Evolutionary conservation across 1,139 yeast genomes (phyloP).

Genomic region (Saccharomycopsis phalli): DNA sequence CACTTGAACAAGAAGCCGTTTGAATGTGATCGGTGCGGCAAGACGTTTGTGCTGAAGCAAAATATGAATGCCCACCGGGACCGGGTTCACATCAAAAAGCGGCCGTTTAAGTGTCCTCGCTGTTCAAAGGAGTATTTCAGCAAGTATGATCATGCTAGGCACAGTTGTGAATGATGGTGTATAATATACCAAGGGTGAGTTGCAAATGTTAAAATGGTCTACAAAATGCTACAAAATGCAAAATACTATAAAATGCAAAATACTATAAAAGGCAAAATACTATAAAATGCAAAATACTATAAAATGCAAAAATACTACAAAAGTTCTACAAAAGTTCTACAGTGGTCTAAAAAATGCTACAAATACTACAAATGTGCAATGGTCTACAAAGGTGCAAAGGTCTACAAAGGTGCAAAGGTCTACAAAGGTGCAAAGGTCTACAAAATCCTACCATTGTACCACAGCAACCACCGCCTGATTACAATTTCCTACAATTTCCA

Average conservation of each 20-base stretch:
- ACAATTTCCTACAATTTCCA: too few species aligned
- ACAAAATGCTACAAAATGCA: background rate
- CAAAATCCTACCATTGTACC: too few species aligned
- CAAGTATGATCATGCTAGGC: conserved; percentile 18
- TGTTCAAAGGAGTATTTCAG: conserved; percentile 17
- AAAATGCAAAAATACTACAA: too few species aligned
- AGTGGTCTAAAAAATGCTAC: too few species aligned
- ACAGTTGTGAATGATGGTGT: conserved; percentile 12
- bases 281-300: background rate
- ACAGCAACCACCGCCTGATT: too few species aligned
- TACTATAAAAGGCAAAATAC: background rate
- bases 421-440: too few species aligned
- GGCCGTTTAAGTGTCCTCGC: conserved; percentile 17
- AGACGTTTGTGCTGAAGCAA: conserved; percentile 20
- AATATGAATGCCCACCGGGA: conserved; percentile 21
- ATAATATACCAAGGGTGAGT: background rate
- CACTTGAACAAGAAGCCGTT: conserved; percentile 19
- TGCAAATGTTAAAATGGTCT: too few species aligned
- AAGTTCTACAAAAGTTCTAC: too few species aligned
- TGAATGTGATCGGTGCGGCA: conserved; percentile 16
- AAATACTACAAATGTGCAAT: too few species aligned
- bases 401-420: too few species aligned
- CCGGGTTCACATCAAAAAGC: conserved; percentile 17
- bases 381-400: too few species aligned
- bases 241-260: too few species aligned